Conservation (phyloP, 192 early-diverging fungal genomes). For the Entophlyctis luteolus region DNA sequence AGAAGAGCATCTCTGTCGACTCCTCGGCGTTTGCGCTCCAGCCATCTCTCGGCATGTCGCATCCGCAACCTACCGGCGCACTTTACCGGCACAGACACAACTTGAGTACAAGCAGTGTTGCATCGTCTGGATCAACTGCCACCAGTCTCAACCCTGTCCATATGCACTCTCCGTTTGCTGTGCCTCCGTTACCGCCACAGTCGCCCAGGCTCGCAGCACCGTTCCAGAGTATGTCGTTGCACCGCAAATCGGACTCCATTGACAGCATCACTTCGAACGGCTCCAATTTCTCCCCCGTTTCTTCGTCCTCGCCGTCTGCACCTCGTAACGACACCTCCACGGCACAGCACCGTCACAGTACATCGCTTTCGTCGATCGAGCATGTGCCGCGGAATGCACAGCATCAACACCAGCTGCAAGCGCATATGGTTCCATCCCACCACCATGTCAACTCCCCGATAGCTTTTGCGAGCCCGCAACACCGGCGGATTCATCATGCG, state of each 20-base stretch:
- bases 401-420: not conserved
- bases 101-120: too few relatives aligned
- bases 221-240: not conserved
- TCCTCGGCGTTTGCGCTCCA: too few relatives aligned
- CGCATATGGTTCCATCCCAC: too few relatives aligned
- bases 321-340: not conserved
- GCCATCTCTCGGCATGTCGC: too few relatives aligned
- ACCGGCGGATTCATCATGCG: not conserved
- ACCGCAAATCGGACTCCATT: not conserved
- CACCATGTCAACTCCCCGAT: too few relatives aligned
- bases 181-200: not conserved
- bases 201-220: not conserved
- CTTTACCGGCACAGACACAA: too few relatives aligned
- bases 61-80: too few relatives aligned
- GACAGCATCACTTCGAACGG: slow-evolving; percentile 3
- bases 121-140: too few relatives aligned
- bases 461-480: too few relatives aligned
- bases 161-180: too few relatives aligned
- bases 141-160: too few relatives aligned
- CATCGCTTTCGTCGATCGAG: not conserved
- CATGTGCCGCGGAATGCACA: not conserved
- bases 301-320: not conserved
- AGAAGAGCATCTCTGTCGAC: slow-evolving; percentile 9
- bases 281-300: not conserved
- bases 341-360: not conserved